Evolutionary conservation across 176 grass and related monocot species (phyloP), one percentile per base, ranked within the genome.

Genomic region (Rhynchospora tenuis): DNA sequence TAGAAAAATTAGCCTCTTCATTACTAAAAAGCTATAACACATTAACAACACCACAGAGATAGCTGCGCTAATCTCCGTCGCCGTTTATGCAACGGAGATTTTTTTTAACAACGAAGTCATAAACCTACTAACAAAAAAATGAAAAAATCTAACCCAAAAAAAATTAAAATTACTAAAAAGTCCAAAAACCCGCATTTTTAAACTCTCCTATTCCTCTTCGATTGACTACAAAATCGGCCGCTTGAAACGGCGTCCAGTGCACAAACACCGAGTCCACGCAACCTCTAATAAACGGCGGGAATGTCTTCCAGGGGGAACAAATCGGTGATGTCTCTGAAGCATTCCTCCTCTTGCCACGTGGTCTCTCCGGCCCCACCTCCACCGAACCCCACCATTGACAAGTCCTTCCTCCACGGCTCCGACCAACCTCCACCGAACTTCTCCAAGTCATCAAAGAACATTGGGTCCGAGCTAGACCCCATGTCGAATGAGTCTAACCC

Each of bases 311-410:
- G 60, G n/a, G 87, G 86, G 80, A 99, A 99, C 29, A 99, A 86
- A 80, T 99, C 96, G 69, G 87, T 83, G 84, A 99, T 99, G 64
- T 99, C 96, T 7, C 92, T 51, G 73, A 95, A 99, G 52, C 79
- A 93, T 55, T 91, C 93, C 58, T 98, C 96, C n/a, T 78, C 83
- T 23, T 83, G 92, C 85, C 63, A 87, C 81, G 82, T 82, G 83
- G 26, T 20, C 64, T 43, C 83, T 67, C 83, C 60, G 31, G 85
- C 73, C 26, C 60, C 22, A 22, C 29, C 17, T 42, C 26, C 27
- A 6, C 6, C 15, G 5, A n/a, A 78, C 66, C 72, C 74, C 79
- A 12, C 81, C 56, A 89, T 58, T 26, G 80, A 73, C 42, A 85
- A 4, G 38, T 57, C 20, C 19, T 42, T 56, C 3, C 8, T 26